Percentiles rank a stretch among this genome's conserved stretches.
Conservation (phyloP, 2,329 filamentous ascomycete genomes). For the Colletotrichum caudatum region DNA sequence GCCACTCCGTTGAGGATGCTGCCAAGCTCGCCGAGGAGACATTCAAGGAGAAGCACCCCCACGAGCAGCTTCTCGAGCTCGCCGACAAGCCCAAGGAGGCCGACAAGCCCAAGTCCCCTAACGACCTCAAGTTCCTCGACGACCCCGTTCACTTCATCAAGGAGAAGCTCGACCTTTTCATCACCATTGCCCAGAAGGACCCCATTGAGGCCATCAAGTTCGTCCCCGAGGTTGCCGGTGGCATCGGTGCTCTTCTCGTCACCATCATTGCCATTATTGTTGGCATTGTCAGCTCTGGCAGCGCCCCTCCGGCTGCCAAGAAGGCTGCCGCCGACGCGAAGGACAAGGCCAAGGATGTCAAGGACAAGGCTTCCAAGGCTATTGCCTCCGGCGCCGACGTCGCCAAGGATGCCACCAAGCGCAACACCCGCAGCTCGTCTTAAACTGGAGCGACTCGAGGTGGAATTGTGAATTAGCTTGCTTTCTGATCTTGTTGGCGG, state of each 20-base stretch:
- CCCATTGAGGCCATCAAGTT: constrained; percentile 87
- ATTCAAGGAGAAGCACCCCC: constrained; percentile 86
- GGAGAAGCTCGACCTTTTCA: constrained; percentile 94
- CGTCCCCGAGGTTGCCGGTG: constrained; percentile 91
- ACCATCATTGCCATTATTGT: constrained; percentile 79
- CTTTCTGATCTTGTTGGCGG: constrained; percentile 30
- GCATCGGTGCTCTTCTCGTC: constrained; percentile 76
- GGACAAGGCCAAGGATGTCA: constrained; percentile 80
- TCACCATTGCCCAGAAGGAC: constrained; percentile 83
- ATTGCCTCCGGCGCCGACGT: constrained; percentile 74
- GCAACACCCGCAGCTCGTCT: constrained; percentile 68
- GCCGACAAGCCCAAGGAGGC: constrained; percentile 81
- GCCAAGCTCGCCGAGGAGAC: constrained; percentile 89
- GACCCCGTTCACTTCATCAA: constrained; percentile 89
- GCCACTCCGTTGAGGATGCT: constrained; percentile 94
- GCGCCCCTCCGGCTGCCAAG: constrained; percentile 76
- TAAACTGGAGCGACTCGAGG: constrained; percentile 48
- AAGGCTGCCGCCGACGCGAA: constrained; percentile 73
- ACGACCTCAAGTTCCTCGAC: constrained; percentile 87
- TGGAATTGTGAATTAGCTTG: constrained; percentile 35
- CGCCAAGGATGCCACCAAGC: constrained; percentile 79
- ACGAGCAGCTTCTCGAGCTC: constrained; percentile 85
- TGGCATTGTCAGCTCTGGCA: constrained; percentile 72
- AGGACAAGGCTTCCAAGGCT: constrained; percentile 76
- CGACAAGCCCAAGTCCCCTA: constrained; percentile 75